Evolutionary conservation across 2,329 filamentous ascomycete genomes (phyloP).

Genomic region (Cordyceps fumosorosea): DNA sequence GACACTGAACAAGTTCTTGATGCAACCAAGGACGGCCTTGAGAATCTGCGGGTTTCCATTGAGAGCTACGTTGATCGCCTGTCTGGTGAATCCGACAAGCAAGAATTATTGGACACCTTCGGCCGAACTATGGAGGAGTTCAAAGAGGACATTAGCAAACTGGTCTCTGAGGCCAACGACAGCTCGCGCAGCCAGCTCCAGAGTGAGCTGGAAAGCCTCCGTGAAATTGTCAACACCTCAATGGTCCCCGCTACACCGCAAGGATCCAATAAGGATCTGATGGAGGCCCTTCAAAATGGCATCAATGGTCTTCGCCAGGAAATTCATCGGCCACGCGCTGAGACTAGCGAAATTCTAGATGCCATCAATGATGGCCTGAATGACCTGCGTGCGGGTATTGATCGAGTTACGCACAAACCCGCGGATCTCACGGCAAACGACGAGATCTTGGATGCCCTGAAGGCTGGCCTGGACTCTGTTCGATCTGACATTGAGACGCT

Average conservation of each 20-base stretch:
- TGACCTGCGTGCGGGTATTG: constrained; percentile 69
- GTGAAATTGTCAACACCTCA: constrained; percentile 67
- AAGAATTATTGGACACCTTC: constrained; percentile 69
- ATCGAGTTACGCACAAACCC: constrained; percentile 70
- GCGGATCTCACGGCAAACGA: constrained; percentile 77
- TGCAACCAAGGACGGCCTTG: constrained; percentile 79
- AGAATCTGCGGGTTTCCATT: constrained; percentile 72
- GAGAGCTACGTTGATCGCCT: constrained; percentile 73
- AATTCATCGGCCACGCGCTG: constrained; percentile 58
- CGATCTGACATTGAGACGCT: constrained; percentile 70
- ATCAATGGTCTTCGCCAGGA: constrained; percentile 71
- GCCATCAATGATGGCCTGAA: constrained; percentile 83
- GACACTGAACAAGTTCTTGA: constrained; percentile 87
- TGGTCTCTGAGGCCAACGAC: constrained; percentile 45
- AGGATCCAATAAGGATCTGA: constrained; percentile 54
- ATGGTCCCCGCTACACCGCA: constrained; percentile 53
- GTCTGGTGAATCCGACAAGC: constrained; percentile 61
- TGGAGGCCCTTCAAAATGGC: constrained; percentile 64
- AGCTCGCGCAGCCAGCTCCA: constrained; percentile 64
- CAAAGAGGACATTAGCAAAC: constrained; percentile 58
- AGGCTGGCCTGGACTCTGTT: constrained; percentile 68
- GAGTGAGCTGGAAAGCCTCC: constrained; percentile 74
- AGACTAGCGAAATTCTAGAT: constrained; percentile 83
- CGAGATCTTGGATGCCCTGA: constrained; percentile 83
- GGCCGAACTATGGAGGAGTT: constrained; percentile 59